Conservation (phyloP, 2,329 filamentous ascomycete genomes). For the Penicillium rolfsii region DNA sequence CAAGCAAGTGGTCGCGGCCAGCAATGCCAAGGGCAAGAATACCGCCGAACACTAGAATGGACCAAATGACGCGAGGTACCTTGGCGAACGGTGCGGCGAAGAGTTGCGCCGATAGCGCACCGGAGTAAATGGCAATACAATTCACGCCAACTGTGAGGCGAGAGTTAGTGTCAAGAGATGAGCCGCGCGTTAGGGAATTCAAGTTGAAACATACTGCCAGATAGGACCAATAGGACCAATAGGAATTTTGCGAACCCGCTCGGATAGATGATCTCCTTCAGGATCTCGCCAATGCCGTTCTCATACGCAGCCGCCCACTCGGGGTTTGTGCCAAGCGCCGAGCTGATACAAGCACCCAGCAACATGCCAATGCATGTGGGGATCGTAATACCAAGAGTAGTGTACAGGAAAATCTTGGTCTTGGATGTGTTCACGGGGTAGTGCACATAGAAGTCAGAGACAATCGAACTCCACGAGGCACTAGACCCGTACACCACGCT, state of each 20-base stretch:
- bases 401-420: constrained; percentile 30
- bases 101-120: constrained; percentile 41
- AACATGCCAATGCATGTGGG: constrained; percentile 31
- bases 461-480: constrained; percentile 32
- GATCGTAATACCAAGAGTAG: constrained; percentile 29
- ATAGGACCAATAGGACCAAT: constrained; percentile 45
- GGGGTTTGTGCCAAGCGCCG: constrained; percentile 21
- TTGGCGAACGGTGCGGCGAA: constrained; percentile 50
- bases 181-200: background rate
- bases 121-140: constrained; percentile 49
- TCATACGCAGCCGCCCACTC: constrained; percentile 28
- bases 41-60: constrained; percentile 50
- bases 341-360: constrained; percentile 26
- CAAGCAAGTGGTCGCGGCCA: constrained; percentile 48
- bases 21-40: constrained; percentile 52
- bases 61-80: constrained; percentile 56
- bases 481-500: constrained; percentile 40
- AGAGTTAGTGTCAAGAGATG: constrained; percentile 4
- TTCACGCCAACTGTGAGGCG: constrained; percentile 41
- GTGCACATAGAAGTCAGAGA: constrained; percentile 32
- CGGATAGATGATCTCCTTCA: constrained; percentile 27
- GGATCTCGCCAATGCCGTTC: constrained; percentile 27
- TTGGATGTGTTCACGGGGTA: constrained; percentile 29
- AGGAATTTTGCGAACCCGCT: constrained; percentile 35
- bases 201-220: constrained; percentile 21